A percentile compares a stretch with the other conserved stretches of the same genome.
Conservation (phyloP, 176 grass and related monocot genomes). For the Eremochloa ophiuroides region DNA sequence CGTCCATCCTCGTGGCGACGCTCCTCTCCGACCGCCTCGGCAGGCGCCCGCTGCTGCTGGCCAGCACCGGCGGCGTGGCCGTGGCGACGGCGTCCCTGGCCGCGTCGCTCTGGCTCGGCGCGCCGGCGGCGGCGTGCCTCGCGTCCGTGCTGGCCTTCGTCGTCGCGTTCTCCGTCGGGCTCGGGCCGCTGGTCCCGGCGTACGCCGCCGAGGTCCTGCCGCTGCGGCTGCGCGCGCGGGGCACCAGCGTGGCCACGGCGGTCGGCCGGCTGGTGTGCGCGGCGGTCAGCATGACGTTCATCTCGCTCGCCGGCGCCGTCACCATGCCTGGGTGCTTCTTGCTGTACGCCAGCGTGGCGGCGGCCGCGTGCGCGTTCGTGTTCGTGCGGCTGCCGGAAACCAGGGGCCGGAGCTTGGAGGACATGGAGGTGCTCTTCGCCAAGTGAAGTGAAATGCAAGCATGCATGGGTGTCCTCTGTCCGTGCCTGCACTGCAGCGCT, state of each 20-base stretch:
- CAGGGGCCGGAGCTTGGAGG: conserved; percentile 34
- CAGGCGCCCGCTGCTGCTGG: conserved; percentile 29
- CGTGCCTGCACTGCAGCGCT: no score
- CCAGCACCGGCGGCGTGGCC: conserved; percentile 27
- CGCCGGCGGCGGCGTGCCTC: background rate
- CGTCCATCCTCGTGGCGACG: conserved; percentile 30
- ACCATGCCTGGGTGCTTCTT: conserved; percentile 66
- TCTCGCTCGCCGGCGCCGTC: conserved; percentile 42
- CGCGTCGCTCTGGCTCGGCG: background rate
- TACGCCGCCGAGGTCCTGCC: no score
- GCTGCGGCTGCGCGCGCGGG: no score
- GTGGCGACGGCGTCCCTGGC: background rate
- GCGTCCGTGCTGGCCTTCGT: conserved; percentile 20
- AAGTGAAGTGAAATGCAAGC: no score
- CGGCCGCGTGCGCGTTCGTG: conserved; percentile 11
- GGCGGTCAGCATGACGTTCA: conserved; percentile 51
- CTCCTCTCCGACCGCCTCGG: conserved; percentile 30
- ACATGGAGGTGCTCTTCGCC: conserved; percentile 34
- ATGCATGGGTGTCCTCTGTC: no score
- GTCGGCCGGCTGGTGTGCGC: conserved; percentile 38
- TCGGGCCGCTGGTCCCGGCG: no score
- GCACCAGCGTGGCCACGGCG: conserved; percentile 14
- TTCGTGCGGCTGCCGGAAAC: conserved; percentile 26
- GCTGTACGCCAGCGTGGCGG: conserved; percentile 26
- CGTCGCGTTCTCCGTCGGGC: conserved; percentile 38